Evolutionary conservation across 352 stramenopile species (phyloP).

Genomic region (Phytophthora sansomeana): DNA sequence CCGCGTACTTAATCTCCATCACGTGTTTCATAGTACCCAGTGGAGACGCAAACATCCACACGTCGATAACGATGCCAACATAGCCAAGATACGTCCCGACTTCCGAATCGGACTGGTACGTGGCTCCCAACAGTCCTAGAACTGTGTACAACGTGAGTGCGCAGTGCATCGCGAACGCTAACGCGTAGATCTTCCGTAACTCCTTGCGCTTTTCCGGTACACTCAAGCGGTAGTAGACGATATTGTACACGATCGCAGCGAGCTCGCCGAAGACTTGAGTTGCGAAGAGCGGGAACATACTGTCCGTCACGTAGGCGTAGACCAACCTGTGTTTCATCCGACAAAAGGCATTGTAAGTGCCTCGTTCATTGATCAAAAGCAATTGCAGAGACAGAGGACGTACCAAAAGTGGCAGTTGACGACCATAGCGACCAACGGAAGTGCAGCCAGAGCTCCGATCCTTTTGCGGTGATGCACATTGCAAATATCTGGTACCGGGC

Average conservation of each 20-base stretch:
- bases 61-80: slow-evolving; percentile 27
- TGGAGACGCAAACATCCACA: slow-evolving; percentile 32
- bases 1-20: slow-evolving; percentile 22
- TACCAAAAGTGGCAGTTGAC: slow-evolving; percentile 40
- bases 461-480: slow-evolving; percentile 15
- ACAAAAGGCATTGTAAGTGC: not conserved
- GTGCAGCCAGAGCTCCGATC: slow-evolving; percentile 25
- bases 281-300: slow-evolving; percentile 37
- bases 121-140: slow-evolving; percentile 40
- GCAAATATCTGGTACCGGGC: slow-evolving; percentile 26
- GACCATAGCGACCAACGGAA: slow-evolving; percentile 26
- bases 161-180: slow-evolving; percentile 19
- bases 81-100: slow-evolving; percentile 25
- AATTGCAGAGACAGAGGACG: not conserved
- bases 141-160: slow-evolving; percentile 40
- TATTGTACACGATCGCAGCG: slow-evolving; percentile 22
- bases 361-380: not conserved
- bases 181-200: slow-evolving; percentile 12
- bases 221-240: slow-evolving; percentile 31
- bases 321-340: slow-evolving; percentile 33
- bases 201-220: slow-evolving; percentile 10
- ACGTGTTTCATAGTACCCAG: slow-evolving; percentile 27
- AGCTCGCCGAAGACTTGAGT: slow-evolving; percentile 30
- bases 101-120: slow-evolving; percentile 28
- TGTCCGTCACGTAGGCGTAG: no score